Evolutionary conservation across 75 land plant genomes (phyloP).

Genomic region (Sequoiadendron giganteum): DNA sequence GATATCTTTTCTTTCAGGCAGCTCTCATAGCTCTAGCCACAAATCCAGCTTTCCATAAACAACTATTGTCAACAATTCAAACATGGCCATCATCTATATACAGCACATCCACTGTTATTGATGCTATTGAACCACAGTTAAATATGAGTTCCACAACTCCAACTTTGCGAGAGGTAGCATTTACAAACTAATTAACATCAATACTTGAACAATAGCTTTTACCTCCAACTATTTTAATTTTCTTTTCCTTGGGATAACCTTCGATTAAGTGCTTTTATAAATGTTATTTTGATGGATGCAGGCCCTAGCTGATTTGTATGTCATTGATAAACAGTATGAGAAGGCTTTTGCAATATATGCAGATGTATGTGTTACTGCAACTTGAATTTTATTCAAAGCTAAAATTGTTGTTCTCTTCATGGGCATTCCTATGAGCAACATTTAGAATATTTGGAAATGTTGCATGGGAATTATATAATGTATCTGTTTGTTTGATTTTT

Average conservation of each 20-base stretch:
- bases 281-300: slow-evolving; percentile 16
- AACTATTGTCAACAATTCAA: slow-evolving; percentile 72
- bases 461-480: not conserved
- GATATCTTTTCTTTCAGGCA: slow-evolving; percentile 40
- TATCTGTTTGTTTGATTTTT: not conserved
- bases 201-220: not conserved
- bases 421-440: not conserved
- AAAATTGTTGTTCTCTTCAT: not conserved
- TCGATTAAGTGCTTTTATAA: not conserved
- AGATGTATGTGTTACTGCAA: slow-evolving; percentile 61
- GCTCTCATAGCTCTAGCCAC: slow-evolving; percentile 87
- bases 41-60: slow-evolving; percentile 79
- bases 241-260: not conserved
- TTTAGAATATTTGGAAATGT: not conserved
- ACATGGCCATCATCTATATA: slow-evolving; percentile 85
- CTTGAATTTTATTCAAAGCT: not conserved
- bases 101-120: slow-evolving; percentile 69
- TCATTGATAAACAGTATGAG: slow-evolving; percentile 68
- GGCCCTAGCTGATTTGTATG: slow-evolving; percentile 92
- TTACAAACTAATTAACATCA: not conserved
- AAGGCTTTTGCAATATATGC: slow-evolving; percentile 80
- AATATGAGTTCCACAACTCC: slow-evolving; percentile 75
- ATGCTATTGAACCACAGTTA: slow-evolving; percentile 85
- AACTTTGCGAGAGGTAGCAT: slow-evolving; percentile 70
- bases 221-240: not conserved